Base-by-base conservation (phyloP, 192 early-diverging fungal genomes). In the Entomortierella chlamydospora region DNA sequence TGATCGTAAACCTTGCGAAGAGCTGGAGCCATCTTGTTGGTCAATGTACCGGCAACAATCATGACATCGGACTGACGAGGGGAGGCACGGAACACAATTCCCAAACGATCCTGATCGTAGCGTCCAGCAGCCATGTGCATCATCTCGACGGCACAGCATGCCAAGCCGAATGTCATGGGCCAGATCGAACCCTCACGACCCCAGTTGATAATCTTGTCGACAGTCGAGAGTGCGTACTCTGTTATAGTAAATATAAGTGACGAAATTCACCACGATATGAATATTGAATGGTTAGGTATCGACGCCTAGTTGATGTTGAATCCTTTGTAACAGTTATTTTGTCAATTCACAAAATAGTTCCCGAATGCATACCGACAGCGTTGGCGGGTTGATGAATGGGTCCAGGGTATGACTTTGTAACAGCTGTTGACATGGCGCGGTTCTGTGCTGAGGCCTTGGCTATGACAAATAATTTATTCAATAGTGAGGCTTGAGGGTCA, bases 1-100 rank as follows among this genome's bases (percentile, higher is more conserved):
- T 87, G 88, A 82, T 88, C 87, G 64, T 88, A 89, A 41, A 89
- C 87, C 64, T 89, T 89, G 76, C 88, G 82, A 34, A 89, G 81
- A 33, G 78, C 73, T 45, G 96, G 95, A 1, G 97, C 97, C 97
- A 99, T 99, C 83, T 99, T 99, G 91, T 99, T 99, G 61, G 96
- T 97, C 81, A 99, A 84, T 22, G 97, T 99, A 34, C 97, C 97
- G 17, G 97, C 97, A 43, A 99, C 97, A 87, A 99, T 99, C 97
- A 99, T 99, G 50, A 97, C 95, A 88, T 99, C 97, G 17, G 95
- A 93, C 87, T 99, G 97, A 83, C 97, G 92, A 50, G 97, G 97
- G n/a, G 95, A 95, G 49, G 97, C 97, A 83, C 97, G 92, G 85
- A 97, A 98, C 42, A 98, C 94, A 85, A 98, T 61, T 31, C 58